phyloP scores from a whole-genome alignment of 108 stramenopile species.

The Nitzschia inconspicua region DNA sequence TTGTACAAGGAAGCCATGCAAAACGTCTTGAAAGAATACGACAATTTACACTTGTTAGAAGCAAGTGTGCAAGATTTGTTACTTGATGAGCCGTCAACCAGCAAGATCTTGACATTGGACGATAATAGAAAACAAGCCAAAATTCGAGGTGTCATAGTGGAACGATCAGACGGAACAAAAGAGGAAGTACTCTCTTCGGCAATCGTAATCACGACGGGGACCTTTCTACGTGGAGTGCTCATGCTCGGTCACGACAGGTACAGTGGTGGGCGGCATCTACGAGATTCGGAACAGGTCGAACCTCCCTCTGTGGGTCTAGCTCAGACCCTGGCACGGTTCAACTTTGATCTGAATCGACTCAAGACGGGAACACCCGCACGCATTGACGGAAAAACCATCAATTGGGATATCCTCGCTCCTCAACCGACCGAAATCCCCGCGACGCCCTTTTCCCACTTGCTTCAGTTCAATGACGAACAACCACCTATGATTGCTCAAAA shows the following conservation, averaged over 20 bases:
- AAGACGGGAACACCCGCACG: constrained; percentile 98
- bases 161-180: constrained; percentile 44
- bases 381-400: constrained; percentile 90
- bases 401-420: constrained; percentile 77
- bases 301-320: constrained; percentile 93
- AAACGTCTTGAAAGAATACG: constrained; percentile 41
- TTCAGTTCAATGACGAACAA: constrained; percentile 74
- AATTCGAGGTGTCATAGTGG: constrained; percentile 76
- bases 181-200: constrained; percentile 56
- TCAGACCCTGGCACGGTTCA: constrained; percentile 81
- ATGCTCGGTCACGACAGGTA: constrained; percentile 86
- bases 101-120: constrained; percentile 7
- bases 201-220: constrained; percentile 97
- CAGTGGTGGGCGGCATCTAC: constrained; percentile 88
- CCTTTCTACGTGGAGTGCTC: constrained; percentile 91
- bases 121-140: constrained; percentile 22
- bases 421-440: constrained; percentile 91
- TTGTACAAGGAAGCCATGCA: constrained; percentile 92
- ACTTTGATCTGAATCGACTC: constrained; percentile 89
- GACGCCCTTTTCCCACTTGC: constrained; percentile 77
- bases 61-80: constrained; percentile 92
- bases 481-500: constrained; percentile 58
- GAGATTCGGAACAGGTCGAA: constrained; percentile 91
- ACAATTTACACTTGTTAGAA: constrained; percentile 82
- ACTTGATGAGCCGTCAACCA: constrained; percentile 61